Conservation (phyloP, 108 stramenopile species). For the Conticribra weissflogii region DNA sequence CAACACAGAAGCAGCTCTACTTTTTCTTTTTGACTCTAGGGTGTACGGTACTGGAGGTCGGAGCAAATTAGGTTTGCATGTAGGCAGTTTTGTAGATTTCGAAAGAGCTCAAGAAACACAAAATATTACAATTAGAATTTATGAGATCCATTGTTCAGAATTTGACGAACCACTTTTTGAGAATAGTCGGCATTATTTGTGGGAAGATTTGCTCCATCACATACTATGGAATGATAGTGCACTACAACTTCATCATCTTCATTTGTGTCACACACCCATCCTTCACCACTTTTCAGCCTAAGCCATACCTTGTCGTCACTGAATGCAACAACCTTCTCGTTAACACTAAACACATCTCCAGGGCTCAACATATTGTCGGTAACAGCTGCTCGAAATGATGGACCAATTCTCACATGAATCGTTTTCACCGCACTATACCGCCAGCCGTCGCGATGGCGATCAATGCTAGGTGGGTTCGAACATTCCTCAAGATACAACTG, state of each 20-base stretch:
- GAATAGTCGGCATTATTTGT: constrained; percentile 4
- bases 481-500: constrained; percentile 75
- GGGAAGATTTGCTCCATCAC: not conserved
- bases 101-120: too few relatives aligned
- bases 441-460: constrained; percentile 80
- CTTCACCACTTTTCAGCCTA: constrained; percentile 68
- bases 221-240: constrained; percentile 32
- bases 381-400: constrained; percentile 64
- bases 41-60: too few relatives aligned
- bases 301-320: constrained; percentile 64
- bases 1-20: constrained; percentile 57
- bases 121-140: not conserved
- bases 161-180: constrained; percentile 29
- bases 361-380: constrained; percentile 44
- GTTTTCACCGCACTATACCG: constrained; percentile 57
- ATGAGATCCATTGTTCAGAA: not conserved
- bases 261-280: constrained; percentile 71
- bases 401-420: constrained; percentile 65
- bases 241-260: constrained; percentile 57
- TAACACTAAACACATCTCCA: constrained; percentile 64
- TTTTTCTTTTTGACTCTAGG: constrained; percentile 24
- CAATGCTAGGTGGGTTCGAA: constrained; percentile 60
- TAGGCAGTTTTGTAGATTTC: too few relatives aligned
- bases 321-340: constrained; percentile 67
- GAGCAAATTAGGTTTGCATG: too few relatives aligned